Evolutionary conservation across 2,329 filamentous ascomycete species (phyloP).

Genomic region (Moelleriella libera): DNA sequence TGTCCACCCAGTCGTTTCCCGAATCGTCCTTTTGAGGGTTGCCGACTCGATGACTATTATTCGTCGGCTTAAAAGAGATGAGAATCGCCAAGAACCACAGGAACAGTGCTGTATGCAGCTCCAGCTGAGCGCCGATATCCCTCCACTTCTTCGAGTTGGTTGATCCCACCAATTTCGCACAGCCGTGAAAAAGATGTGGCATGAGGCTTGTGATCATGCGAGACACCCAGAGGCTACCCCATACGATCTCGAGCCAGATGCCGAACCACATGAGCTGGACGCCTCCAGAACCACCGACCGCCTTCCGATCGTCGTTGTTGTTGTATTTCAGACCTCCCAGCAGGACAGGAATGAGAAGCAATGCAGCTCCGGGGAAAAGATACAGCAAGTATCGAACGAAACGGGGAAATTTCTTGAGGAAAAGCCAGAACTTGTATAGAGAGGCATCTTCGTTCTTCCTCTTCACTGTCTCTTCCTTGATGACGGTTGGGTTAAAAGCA

Average conservation of each 20-base stretch:
- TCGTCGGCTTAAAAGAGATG: conserved; percentile 72
- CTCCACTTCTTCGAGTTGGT: conserved; percentile 89
- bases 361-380: conserved; percentile 26
- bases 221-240: conserved; percentile 78
- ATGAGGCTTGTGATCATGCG: conserved; percentile 38
- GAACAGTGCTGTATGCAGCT: conserved; percentile 74
- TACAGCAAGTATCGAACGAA: conserved; percentile 35
- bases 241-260: conserved; percentile 88
- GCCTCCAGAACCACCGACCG: conserved; percentile 53
- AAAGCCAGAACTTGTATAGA: conserved; percentile 26
- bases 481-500: conserved; percentile 25
- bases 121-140: conserved; percentile 73
- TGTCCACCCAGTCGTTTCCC: conserved; percentile 54
- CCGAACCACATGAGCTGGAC: conserved; percentile 81
- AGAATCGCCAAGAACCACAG: conserved; percentile 85
- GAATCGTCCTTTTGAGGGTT: conserved; percentile 26
- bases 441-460: conserved; percentile 18
- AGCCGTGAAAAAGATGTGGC: conserved; percentile 27
- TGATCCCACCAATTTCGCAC: conserved; percentile 62
- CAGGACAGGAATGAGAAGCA: conserved; percentile 32
- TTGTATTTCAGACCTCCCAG: conserved; percentile 25
- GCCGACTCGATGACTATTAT: conserved; percentile 41
- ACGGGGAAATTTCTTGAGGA: conserved; percentile 34
- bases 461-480: conserved; percentile 14
- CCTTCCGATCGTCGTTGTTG: conserved; percentile 13